These are phyloP conservation scores for Puccinia brachypodii DNA, from an alignment of 1,284 basidiomycete species.

Conservation along the genomic window DNA sequence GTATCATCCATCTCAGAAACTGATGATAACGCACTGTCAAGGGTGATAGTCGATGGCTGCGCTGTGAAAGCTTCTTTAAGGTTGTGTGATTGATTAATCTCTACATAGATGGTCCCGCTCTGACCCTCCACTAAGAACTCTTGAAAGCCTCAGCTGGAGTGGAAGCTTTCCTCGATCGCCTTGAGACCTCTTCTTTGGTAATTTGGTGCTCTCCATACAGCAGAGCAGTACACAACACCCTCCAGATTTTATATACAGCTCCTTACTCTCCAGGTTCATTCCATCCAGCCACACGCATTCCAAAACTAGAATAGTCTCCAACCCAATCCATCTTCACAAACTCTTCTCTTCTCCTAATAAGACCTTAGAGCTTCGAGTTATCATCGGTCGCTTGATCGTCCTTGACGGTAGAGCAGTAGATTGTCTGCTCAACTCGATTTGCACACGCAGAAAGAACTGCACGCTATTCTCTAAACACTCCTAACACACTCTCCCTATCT, in stretches of 20 bases:
- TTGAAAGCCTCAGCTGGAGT: too few species aligned
- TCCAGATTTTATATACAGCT: slow-evolving; percentile 4
- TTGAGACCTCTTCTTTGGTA: background rate
- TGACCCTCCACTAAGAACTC: background rate
- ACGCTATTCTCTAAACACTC: background rate
- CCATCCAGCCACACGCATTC: background rate
- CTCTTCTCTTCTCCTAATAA: background rate
- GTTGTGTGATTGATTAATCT: background rate
- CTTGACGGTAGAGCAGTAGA: background rate
- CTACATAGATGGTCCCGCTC: background rate
- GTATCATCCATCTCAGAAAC: slow-evolving; percentile 1
- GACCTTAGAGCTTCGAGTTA: background rate
- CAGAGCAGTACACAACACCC: background rate
- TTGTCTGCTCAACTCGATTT: background rate
- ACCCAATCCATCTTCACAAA: background rate
- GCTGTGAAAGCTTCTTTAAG: background rate
- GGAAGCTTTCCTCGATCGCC: too few species aligned
- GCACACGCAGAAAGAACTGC: background rate
- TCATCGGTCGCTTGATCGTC: background rate
- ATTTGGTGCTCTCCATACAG: background rate
- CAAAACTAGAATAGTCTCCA: background rate
- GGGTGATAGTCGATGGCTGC: background rate
- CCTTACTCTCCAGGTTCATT: background rate
- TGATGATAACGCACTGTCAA: background rate
- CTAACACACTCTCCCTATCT: background rate